A percentile compares a stretch with the other conserved stretches of the same genome.
Evolutionary conservation across 176 grass and related monocot species (phyloP).

Genomic region (Cymbopogon citratus): DNA sequence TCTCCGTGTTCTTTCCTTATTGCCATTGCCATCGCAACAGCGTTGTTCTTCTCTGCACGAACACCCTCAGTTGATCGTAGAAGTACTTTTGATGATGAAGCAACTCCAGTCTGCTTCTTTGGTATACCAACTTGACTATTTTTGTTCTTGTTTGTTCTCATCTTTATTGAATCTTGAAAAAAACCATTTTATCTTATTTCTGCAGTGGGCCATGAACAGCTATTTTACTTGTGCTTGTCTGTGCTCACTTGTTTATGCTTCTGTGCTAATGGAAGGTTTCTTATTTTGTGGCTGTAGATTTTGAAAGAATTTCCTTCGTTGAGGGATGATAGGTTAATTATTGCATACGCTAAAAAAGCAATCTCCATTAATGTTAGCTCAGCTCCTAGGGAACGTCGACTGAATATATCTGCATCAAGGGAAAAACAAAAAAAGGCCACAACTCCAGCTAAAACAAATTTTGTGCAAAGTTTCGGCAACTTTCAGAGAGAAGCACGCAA

Average conservation of each 20-base stretch:
- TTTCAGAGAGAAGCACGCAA: conserved; percentile 85
- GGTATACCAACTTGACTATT: conserved; percentile 45
- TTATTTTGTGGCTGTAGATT: conserved; percentile 55
- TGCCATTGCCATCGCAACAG: conserved; percentile 90
- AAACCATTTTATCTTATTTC: background rate
- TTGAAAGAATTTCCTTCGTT: conserved; percentile 88
- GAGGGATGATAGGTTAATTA: conserved; percentile 86
- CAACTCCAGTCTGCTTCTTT: conserved; percentile 90
- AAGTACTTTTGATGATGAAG: conserved; percentile 99
- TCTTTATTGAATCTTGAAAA: conserved; percentile 6
- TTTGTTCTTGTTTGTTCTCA: conserved; percentile 9
- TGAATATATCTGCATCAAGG: conserved; percentile 50
- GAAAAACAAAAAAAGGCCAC: conserved; percentile 67
- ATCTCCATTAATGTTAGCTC: conserved; percentile 64
- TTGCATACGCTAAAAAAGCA: conserved; percentile 79
- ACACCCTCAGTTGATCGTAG: conserved; percentile 92
- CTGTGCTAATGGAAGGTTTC: conserved; percentile 18
- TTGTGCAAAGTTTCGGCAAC: conserved; percentile 77
- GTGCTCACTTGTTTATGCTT: conserved; percentile 14
- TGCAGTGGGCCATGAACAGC: background rate
- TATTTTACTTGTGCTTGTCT: conserved; percentile 7
- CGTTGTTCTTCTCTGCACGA: conserved; percentile 91
- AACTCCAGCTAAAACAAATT: conserved; percentile 68
- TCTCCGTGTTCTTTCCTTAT: conserved; percentile 82
- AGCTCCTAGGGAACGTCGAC: conserved; percentile 60